phyloP scores from a whole-genome alignment of 192 early-diverging fungal genomes.

The Helicostylum pulchrum region DNA sequence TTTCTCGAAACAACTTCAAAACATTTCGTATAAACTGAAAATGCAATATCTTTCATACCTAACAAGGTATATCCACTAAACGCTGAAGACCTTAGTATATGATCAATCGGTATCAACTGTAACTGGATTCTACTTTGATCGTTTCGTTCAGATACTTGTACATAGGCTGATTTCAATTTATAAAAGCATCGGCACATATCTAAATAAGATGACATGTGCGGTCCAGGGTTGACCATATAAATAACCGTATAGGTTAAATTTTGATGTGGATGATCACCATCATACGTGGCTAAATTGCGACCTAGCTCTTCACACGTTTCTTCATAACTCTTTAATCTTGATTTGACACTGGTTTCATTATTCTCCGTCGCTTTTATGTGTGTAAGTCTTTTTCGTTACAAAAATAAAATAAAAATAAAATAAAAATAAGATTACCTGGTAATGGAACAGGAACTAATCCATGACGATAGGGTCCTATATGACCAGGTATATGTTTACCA shows the following conservation, averaged over 20 bases:
- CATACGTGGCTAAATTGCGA: not conserved
- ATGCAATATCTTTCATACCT: constrained; percentile 48
- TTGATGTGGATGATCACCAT: constrained; percentile 1
- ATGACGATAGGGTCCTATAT: constrained; percentile 28
- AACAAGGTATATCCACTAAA: constrained; percentile 46
- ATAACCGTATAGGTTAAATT: constrained; percentile 36
- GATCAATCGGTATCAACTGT: constrained; percentile 45
- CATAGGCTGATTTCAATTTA: constrained; percentile 40
- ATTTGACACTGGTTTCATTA: constrained; percentile 1
- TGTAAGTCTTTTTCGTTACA: no score
- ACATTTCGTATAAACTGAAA: constrained; percentile 49
- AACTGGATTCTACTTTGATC: constrained; percentile 38
- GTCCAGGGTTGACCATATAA: constrained; percentile 48
- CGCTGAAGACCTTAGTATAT: constrained; percentile 41
- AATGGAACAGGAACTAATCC: constrained; percentile 45
- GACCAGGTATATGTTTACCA: constrained; percentile 40
- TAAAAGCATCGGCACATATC: constrained; percentile 48
- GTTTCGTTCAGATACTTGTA: constrained; percentile 26
- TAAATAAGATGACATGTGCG: constrained; percentile 38
- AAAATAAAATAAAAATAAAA: no score
- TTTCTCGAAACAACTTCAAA: constrained; percentile 10
- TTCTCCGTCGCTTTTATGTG: not conserved
- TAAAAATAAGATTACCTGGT: no score
- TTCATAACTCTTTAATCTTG: constrained; percentile 10
- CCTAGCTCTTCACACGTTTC: constrained; percentile 7